Evolutionary conservation across 345 rosid species (phyloP), one percentile per base, ranked within the genome.

Genomic region (Combretum micranthum): DNA sequence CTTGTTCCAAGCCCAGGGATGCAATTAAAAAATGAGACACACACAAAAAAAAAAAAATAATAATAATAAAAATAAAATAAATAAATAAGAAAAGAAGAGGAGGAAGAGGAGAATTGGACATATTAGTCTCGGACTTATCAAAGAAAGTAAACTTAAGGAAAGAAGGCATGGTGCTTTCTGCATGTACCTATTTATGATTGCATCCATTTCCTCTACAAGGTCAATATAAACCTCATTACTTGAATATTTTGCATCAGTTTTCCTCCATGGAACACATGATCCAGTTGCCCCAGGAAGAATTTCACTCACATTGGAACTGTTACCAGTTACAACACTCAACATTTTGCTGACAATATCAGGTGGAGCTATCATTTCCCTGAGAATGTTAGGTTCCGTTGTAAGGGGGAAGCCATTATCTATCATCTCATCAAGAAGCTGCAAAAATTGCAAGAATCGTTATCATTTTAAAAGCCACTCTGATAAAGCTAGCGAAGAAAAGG

Each of bases 391-490:
- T 75, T 93, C 99, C 50, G 97, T 90, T 18, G 97, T 87, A 61
- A 93, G 89, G 32, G 99, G 99, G 77, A 83, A 90, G 61, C 97
- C 97, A 67, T 93, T 93, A 70, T 87, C 95, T 68, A 93, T 90
- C 99, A 93, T 93, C 87, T 93, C 97, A 69, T 93, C 97, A 73
- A 88, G 64, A 59, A 88, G 93, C 96, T 92, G 87, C 82, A 78
- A 68, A 39, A 52, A 52, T 49, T 23, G 52, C 52, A 5, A 65
- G 59, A 46, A 13, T 43, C 55, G 44, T 21, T 14, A 17, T 19
- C 64, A 47, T 49, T 17, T 68, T 44, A 64, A 53, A 52, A 57
- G 22, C 65, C 64, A 39, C 16, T 56, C 32, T 20, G 47, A 15
- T n/a, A 43, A 18, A 42, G 44, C 21, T 19, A 5, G 16, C 47